Evolutionary conservation across 176 grass and related monocot species (phyloP).

Genomic region (Eleusine coracana): DNA sequence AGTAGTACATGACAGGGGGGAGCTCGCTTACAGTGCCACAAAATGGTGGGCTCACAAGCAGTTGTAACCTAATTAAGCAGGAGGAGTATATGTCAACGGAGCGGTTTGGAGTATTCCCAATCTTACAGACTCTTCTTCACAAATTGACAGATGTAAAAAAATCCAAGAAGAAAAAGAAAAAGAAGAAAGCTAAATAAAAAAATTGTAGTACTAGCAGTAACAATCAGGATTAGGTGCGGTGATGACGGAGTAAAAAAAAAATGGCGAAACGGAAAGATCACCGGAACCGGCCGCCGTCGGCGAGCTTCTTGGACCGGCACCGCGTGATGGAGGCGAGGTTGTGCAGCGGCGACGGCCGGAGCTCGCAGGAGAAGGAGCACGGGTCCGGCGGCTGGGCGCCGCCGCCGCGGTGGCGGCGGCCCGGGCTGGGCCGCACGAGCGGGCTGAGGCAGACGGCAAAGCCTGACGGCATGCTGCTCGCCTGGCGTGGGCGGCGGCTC

Average conservation of each 20-base stretch:
- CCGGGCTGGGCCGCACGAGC: constrained; percentile 74
- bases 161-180: constrained; percentile 11
- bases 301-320: constrained; percentile 75
- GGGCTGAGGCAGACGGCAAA: constrained; percentile 87
- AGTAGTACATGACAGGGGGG: neutral
- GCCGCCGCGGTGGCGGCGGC: constrained; percentile 39
- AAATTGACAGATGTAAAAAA: constrained; percentile 30
- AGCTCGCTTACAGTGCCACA: constrained; percentile 31
- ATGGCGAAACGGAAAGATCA: constrained; percentile 43
- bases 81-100: constrained; percentile 32
- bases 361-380: constrained; percentile 53
- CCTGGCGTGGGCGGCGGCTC: constrained; percentile 42
- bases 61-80: neutral
- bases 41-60: constrained; percentile 38
- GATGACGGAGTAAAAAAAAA: constrained; percentile 19
- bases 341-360: constrained; percentile 70
- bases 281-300: constrained; percentile 61
- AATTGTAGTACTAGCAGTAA: neutral
- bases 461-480: constrained; percentile 46
- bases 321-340: constrained; percentile 51
- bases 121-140: constrained; percentile 46
- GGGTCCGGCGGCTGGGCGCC: constrained; percentile 44
- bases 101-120: constrained; percentile 37
- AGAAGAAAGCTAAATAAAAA: constrained; percentile 31
- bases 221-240: constrained; percentile 15